Conservation (phyloP, 495 filamentous ascomycete genomes). For the Penicillium odoratum region DNA sequence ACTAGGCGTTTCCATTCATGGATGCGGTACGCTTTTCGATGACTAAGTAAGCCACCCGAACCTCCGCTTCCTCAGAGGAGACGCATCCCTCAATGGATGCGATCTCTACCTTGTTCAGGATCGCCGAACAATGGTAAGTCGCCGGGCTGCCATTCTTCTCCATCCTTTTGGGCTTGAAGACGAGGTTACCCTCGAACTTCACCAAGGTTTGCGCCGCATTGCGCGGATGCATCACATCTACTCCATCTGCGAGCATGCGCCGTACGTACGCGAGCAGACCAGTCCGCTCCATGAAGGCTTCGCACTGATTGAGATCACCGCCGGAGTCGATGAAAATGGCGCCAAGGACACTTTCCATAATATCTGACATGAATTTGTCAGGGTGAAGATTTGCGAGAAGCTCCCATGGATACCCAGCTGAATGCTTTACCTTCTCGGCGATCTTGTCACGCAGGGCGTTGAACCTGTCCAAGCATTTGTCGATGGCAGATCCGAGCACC, state of each 20-base stretch:
- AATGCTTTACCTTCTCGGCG: constrained; percentile 43
- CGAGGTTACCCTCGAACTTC: constrained; percentile 22
- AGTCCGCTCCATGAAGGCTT: constrained; percentile 56
- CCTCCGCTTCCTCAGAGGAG: constrained; percentile 17
- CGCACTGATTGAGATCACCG: constrained; percentile 58
- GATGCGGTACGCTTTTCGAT: constrained; percentile 4
- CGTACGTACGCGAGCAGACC: constrained; percentile 66
- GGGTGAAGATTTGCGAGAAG: constrained; percentile 62
- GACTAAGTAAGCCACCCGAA: constrained; percentile 7
- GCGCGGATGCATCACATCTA: constrained; percentile 73
- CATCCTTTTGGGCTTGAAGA: constrained; percentile 16
- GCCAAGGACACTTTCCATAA: constrained; percentile 78
- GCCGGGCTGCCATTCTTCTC: constrained; percentile 6
- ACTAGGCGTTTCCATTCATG: too few relatives aligned
- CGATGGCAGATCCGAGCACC: constrained; percentile 47
- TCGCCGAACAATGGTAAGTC: constrained; percentile 12
- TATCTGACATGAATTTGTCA: constrained; percentile 83
- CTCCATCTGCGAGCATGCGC: constrained; percentile 56
- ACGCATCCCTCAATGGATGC: constrained; percentile 10
- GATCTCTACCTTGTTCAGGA: constrained; percentile 8
- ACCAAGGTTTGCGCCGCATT: constrained; percentile 64
- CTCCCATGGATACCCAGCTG: constrained; percentile 70
- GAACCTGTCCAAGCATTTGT: constrained; percentile 49
- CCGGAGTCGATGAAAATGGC: constrained; percentile 81
- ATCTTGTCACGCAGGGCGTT: constrained; percentile 50